These are phyloP conservation scores for Micractinium conductrix DNA, from an alignment of 139 green algal species.

Conservation along the genomic window DNA sequence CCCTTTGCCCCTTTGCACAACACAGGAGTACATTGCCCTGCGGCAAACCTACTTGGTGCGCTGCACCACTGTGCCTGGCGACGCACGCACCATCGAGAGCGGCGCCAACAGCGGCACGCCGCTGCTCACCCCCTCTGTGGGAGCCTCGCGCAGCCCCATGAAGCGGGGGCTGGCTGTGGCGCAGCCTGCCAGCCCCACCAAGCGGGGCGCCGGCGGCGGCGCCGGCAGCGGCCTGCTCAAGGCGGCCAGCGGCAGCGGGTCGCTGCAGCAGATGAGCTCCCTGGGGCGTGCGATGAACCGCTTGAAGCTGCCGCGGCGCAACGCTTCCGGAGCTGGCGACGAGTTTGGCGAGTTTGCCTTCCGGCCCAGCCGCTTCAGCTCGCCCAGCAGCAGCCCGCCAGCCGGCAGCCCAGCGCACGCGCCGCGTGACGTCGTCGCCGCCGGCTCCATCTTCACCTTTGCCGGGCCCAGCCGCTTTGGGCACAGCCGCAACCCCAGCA, in stretches of 20 bases:
- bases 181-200: conserved; percentile 10
- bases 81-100: not conserved
- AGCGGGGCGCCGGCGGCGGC: not conserved
- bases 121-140: conserved; percentile 25
- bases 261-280: not conserved
- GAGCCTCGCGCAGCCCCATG: conserved; percentile 19
- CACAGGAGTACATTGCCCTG: conserved; percentile 48
- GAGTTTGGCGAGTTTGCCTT: conserved; percentile 35
- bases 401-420: conserved; percentile 7
- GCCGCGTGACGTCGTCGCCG: not conserved
- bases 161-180: conserved; percentile 23
- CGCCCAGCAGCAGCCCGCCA: conserved; percentile 8
- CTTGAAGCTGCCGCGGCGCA: conserved; percentile 25
- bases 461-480: conserved; percentile 4
- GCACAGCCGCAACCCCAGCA: conserved; percentile 21
- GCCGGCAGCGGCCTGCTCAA: not conserved
- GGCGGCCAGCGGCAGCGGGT: not conserved
- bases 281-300: conserved; percentile 10
- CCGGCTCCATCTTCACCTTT: conserved; percentile 21
- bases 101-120: conserved; percentile 1
- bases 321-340: not conserved
- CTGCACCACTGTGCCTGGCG: conserved; percentile 9
- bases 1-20: not conserved
- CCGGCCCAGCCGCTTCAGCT: conserved; percentile 21
- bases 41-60: conserved; percentile 48